Conservation (phyloP, 257 asterid genomes). For the Jacaranda mimosifolia region DNA sequence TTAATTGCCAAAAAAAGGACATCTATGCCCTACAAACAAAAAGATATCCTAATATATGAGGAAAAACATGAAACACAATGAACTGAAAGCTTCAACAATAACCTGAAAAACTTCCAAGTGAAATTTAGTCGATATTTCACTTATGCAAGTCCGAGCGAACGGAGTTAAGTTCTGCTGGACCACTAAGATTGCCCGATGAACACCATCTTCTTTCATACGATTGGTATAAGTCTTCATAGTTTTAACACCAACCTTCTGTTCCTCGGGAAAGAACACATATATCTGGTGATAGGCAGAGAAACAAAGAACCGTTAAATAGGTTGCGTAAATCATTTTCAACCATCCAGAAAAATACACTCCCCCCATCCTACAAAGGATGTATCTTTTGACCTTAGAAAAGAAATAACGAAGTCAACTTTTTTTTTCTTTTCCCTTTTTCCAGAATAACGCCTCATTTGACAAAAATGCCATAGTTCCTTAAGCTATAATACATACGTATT, state of each 20-base stretch:
- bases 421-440: not conserved
- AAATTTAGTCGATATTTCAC: conserved; percentile 79
- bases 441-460: not conserved
- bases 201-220: conserved; percentile 76
- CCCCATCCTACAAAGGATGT: not conserved
- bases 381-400: no score
- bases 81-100: conserved; percentile 30
- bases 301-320: conserved; percentile 4
- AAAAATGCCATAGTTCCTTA: not conserved
- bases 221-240: conserved; percentile 72
- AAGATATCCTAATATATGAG: not conserved
- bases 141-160: conserved; percentile 63
- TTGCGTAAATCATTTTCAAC: conserved; percentile 2
- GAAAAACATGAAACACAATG: conserved; percentile 19
- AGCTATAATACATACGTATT: not conserved
- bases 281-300: conserved; percentile 54
- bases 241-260: conserved; percentile 78
- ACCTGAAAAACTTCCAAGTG: conserved; percentile 93
- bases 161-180: conserved; percentile 87
- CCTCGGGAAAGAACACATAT: conserved; percentile 87
- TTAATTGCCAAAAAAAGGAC: not conserved
- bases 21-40: conserved; percentile 14
- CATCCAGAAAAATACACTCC: not conserved
- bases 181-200: conserved; percentile 72
- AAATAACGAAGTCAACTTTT: not conserved